phyloP scores from a whole-genome alignment of 345 rosid species.

The Aegle marmelos region DNA sequence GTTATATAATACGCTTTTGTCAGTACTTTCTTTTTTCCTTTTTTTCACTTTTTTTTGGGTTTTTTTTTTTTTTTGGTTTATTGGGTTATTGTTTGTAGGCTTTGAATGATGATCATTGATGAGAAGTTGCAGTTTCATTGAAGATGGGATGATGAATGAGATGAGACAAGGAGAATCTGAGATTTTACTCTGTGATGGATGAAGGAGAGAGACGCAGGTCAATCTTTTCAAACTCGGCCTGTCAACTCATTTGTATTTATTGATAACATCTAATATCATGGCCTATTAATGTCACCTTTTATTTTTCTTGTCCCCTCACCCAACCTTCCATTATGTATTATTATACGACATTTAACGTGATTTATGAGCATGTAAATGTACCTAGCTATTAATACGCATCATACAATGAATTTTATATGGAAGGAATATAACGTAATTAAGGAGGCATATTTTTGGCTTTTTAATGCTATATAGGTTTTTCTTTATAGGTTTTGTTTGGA shows the following conservation, averaged over 20 bases:
- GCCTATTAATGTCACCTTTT: constrained; percentile 40
- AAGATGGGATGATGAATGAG: constrained; percentile 24
- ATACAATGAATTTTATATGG: background rate
- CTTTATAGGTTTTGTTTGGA: constrained; percentile 26
- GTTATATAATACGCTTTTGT: constrained; percentile 22
- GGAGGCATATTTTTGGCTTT: constrained; percentile 12
- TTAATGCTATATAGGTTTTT: constrained; percentile 1
- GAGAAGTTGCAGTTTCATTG: constrained; percentile 38
- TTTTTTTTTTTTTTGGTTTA: background rate
- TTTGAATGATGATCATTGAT: constrained; percentile 27
- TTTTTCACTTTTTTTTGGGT: background rate
- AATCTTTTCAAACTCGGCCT: constrained; percentile 58
- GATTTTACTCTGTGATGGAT: constrained; percentile 22
- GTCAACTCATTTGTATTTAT: constrained; percentile 57
- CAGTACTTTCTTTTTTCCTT: background rate
- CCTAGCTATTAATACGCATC: background rate
- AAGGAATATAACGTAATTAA: constrained; percentile 4
- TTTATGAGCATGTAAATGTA: too few species aligned
- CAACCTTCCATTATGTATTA: constrained; percentile 13
- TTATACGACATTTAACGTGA: background rate
- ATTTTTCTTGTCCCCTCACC: constrained; percentile 44
- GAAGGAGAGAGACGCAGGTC: constrained; percentile 42
- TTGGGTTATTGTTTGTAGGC: constrained; percentile 35
- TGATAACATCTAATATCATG: constrained; percentile 39
- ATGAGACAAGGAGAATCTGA: constrained; percentile 55